phyloP scores from a whole-genome alignment of 1,284 basidiomycete genomes.

The Grifola frondosa region DNA sequence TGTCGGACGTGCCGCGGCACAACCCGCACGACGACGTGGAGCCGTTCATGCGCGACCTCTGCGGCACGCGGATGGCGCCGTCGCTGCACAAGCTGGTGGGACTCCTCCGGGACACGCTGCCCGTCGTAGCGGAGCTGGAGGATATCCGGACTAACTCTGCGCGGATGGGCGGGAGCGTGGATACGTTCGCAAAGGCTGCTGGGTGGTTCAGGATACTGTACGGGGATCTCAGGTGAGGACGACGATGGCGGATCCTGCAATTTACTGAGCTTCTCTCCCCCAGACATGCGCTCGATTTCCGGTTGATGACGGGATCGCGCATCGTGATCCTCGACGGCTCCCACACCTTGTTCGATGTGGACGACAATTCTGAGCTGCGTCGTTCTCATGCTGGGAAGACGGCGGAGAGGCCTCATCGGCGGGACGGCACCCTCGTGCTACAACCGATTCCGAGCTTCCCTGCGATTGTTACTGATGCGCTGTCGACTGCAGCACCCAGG shows the following conservation, averaged over 20 bases:
- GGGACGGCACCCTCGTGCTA: slow-evolving; percentile 38
- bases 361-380: slow-evolving; percentile 12
- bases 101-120: slow-evolving; percentile 70
- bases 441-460: slow-evolving; percentile 62
- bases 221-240: slow-evolving; percentile 57
- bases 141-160: slow-evolving; percentile 46
- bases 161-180: slow-evolving; percentile 45
- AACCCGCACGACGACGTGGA: slow-evolving; percentile 78
- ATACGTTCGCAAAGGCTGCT: slow-evolving; percentile 72
- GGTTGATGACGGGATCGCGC: slow-evolving; percentile 65
- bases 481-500: slow-evolving; percentile 37
- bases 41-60: slow-evolving; percentile 66
- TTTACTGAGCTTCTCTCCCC: neutral
- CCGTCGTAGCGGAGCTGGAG: slow-evolving; percentile 70
- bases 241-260: neutral
- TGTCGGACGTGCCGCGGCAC: slow-evolving; percentile 24
- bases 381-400: neutral
- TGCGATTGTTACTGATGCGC: slow-evolving; percentile 45
- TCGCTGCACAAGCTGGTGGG: slow-evolving; percentile 65
- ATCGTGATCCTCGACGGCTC: slow-evolving; percentile 71
- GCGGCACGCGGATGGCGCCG: slow-evolving; percentile 57
- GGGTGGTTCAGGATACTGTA: slow-evolving; percentile 81
- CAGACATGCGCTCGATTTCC: slow-evolving; percentile 77
- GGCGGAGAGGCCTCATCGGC: neutral
- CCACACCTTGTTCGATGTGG: slow-evolving; percentile 50